Evolutionary conservation across 2,329 filamentous ascomycete species (phyloP).

Genomic region (Westerdykella sp.): DNA sequence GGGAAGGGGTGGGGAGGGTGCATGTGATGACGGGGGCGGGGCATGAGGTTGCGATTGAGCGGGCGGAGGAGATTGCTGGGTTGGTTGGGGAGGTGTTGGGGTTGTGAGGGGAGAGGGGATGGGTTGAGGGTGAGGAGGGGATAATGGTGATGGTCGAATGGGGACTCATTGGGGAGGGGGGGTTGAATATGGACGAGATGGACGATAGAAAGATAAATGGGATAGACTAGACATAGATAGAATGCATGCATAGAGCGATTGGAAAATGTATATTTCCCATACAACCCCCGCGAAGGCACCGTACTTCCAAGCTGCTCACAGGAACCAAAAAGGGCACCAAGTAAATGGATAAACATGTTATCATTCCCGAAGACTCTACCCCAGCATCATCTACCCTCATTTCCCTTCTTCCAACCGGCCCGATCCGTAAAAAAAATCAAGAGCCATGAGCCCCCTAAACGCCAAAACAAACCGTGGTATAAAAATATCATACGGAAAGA

Average conservation of each 20-base stretch:
- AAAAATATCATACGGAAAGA: no score
- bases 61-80: constrained; percentile 53
- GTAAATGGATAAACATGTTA: no score
- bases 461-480: no score
- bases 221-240: background rate
- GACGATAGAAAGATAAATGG: background rate
- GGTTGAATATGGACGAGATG: background rate
- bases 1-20: no score
- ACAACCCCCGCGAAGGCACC: background rate
- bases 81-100: constrained; percentile 43
- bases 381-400: no score
- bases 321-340: no score
- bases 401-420: no score
- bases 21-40: constrained; percentile 53
- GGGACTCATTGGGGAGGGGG: background rate
- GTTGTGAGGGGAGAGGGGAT: background rate
- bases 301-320: no score
- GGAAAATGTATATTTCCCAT: background rate
- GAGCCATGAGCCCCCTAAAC: no score
- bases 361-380: no score
- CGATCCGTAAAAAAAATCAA: no score
- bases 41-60: constrained; percentile 63
- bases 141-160: background rate
- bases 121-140: background rate
- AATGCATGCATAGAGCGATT: background rate